phyloP scores from a whole-genome alignment of 2,329 filamentous ascomycete genomes.

The Trichoderma breve region DNA sequence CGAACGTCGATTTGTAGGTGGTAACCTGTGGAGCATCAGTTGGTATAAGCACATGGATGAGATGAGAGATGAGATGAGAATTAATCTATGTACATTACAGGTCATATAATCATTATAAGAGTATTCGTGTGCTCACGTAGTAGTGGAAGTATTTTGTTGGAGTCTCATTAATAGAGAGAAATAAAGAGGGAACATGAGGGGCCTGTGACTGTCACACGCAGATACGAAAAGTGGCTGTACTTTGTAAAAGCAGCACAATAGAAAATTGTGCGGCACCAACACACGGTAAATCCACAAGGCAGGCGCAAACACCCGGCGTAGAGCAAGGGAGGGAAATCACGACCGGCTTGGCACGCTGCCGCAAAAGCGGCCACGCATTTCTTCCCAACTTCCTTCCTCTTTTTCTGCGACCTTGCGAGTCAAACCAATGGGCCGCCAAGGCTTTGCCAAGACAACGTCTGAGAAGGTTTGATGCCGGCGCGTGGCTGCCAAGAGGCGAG shows the following conservation, averaged over 20 bases:
- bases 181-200: too few relatives aligned
- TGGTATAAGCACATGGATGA: background rate
- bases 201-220: background rate
- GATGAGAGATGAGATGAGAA: background rate
- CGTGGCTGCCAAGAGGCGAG: constrained; percentile 3
- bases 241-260: background rate
- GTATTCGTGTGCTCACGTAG: background rate
- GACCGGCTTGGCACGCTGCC: constrained; percentile 2
- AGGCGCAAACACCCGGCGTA: background rate
- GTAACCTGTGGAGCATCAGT: background rate
- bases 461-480: constrained; percentile 1
- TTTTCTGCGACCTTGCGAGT: background rate
- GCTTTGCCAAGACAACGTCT: constrained; percentile 13
- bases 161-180: too few relatives aligned
- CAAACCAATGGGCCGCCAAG: constrained; percentile 12
- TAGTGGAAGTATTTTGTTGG: too few relatives aligned
- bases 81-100: background rate
- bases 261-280: background rate
- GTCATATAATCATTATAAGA: background rate
- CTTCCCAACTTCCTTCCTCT: background rate
- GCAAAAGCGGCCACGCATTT: constrained; percentile 5
- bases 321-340: background rate
- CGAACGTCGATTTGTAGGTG: background rate
- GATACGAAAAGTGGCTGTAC: too few relatives aligned
- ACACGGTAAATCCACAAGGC: background rate